Percentiles rank a stretch among this genome's conserved stretches.
Conservation (phyloP, 306 rosid genomes). For the Lablab purpureus region DNA sequence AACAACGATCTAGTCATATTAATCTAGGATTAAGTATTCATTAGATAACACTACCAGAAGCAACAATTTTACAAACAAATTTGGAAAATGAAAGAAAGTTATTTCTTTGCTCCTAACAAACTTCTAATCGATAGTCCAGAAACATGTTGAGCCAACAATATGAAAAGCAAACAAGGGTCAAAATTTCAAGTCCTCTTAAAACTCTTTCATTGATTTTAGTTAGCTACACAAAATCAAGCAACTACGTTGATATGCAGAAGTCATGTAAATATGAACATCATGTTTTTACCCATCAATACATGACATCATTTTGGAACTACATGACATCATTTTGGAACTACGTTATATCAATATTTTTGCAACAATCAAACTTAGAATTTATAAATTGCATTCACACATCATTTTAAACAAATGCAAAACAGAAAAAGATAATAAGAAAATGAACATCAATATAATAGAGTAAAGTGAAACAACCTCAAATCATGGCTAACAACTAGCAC, state of each 20-base stretch:
- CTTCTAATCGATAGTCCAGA: too few species aligned
- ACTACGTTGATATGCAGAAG: neutral
- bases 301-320: neutral
- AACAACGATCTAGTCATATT: too few species aligned
- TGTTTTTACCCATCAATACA: neutral
- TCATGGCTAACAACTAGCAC: constrained; percentile 93
- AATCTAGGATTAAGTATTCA: too few species aligned
- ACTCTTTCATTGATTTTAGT: neutral
- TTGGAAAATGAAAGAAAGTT: too few species aligned
- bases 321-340: neutral
- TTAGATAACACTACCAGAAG: too few species aligned
- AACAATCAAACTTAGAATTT: constrained; percentile 22
- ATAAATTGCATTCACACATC: neutral
- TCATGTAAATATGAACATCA: neutral
- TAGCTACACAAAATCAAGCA: neutral
- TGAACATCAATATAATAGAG: constrained; percentile 33
- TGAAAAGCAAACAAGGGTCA: neutral
- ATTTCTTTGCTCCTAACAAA: too few species aligned
- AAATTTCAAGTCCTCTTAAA: neutral
- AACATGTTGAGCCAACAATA: neutral
- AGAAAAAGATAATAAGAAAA: constrained; percentile 16
- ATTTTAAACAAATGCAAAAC: neutral
- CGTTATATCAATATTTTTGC: neutral
- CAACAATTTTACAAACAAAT: too few species aligned
- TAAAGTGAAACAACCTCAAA: constrained; percentile 62